A percentile compares a stretch with the other conserved stretches of the same genome.
Conservation (phyloP, 345 rosid species). For the Murraya koenigii region DNA sequence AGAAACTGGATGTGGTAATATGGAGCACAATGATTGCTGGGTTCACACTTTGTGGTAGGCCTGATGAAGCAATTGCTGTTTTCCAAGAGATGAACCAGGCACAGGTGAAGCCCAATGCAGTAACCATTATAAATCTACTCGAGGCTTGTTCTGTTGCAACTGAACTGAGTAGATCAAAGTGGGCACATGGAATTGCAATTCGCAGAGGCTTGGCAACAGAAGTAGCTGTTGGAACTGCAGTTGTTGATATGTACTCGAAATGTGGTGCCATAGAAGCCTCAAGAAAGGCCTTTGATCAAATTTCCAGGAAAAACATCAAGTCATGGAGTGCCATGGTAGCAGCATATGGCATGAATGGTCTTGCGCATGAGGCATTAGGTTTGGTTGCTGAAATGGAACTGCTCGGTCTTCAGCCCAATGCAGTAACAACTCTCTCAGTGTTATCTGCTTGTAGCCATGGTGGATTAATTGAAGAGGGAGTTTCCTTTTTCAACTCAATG, state of each 20-base stretch:
- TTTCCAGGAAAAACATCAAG: conserved; percentile 37
- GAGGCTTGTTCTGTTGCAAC: conserved; percentile 64
- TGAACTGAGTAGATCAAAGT: conserved; percentile 51
- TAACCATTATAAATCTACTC: conserved; percentile 53
- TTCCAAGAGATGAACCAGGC: conserved; percentile 45
- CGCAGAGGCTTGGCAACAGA: conserved; percentile 49
- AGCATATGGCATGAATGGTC: conserved; percentile 69
- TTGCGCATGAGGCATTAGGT: conserved; percentile 51
- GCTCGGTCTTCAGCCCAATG: conserved; percentile 47
- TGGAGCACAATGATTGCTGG: conserved; percentile 80
- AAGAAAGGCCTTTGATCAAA: conserved; percentile 52
- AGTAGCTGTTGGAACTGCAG: conserved; percentile 57
- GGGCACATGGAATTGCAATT: conserved; percentile 68
- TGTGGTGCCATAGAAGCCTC: conserved; percentile 51
- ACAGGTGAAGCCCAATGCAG: conserved; percentile 34
- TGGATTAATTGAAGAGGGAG: conserved; percentile 61
- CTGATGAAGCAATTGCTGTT: conserved; percentile 50
- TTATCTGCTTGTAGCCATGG: conserved; percentile 77
- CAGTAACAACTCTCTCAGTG: conserved; percentile 53
- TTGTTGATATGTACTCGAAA: conserved; percentile 67
- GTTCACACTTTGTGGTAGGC: conserved; percentile 44
- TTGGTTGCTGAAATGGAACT: conserved; percentile 47
- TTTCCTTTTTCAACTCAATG: conserved; percentile 59
- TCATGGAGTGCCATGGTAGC: conserved; percentile 77
- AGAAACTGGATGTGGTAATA: conserved; percentile 45